Percentiles rank a stretch among this genome's conserved stretches.
Evolutionary conservation across 1,284 basidiomycete species (phyloP).

Genomic region (Ceratobasidium papillatum): DNA sequence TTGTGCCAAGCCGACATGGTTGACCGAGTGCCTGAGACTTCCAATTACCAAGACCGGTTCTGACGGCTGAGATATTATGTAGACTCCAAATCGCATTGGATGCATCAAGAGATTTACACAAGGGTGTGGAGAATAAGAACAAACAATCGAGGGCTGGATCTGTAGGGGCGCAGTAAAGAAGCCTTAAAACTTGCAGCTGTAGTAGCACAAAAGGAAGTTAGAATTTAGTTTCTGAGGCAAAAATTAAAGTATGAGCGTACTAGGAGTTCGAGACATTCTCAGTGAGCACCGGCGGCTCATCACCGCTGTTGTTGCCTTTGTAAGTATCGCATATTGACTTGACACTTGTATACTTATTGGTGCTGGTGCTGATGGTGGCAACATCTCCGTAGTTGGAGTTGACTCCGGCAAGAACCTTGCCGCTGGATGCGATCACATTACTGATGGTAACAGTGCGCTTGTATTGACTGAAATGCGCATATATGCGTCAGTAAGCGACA

Average conservation of each 20-base stretch:
- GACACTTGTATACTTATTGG: constrained; percentile 19
- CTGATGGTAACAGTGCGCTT: constrained; percentile 49
- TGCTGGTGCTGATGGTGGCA: constrained; percentile 36
- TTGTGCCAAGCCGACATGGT: not conserved
- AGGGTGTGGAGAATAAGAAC: not conserved
- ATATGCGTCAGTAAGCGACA: not conserved
- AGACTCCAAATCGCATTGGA: not conserved
- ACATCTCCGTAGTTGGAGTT: constrained; percentile 43
- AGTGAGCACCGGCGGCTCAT: constrained; percentile 29
- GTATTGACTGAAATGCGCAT: constrained; percentile 39
- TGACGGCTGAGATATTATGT: not conserved
- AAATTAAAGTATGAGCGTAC: not conserved
- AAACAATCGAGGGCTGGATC: no score
- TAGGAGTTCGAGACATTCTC: constrained; percentile 28
- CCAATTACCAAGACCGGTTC: not conserved
- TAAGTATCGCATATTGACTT: constrained; percentile 33
- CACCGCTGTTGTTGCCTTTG: constrained; percentile 38
- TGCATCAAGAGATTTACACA: not conserved
- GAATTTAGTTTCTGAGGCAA: not conserved
- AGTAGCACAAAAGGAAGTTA: not conserved
- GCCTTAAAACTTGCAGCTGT: not conserved
- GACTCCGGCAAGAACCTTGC: constrained; percentile 37
- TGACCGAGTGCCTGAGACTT: not conserved
- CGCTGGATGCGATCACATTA: constrained; percentile 34
- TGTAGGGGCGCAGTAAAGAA: no score